A percentile compares a stretch with the other conserved stretches of the same genome.
These are phyloP conservation scores for Pleomassaria siparia DNA, from an alignment of 2,329 filamentous ascomycete species.

Conservation along the genomic window DNA sequence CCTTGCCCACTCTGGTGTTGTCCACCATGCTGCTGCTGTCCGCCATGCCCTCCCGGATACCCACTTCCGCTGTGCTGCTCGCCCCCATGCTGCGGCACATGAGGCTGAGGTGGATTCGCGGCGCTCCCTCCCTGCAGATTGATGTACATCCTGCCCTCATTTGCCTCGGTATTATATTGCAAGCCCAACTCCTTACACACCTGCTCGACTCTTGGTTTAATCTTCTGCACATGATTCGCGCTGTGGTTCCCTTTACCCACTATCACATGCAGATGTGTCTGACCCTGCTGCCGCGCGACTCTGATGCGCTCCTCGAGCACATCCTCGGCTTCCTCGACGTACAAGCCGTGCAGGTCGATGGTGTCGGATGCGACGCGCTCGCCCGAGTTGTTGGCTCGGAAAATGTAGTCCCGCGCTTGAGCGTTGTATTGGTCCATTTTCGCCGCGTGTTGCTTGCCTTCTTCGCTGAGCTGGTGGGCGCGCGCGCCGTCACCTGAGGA, in stretches of 20 bases:
- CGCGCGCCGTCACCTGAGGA: conserved; percentile 74
- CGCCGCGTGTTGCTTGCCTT: conserved; percentile 81
- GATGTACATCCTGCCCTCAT: conserved; percentile 85
- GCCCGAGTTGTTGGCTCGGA: conserved; percentile 86
- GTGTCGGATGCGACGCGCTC: conserved; percentile 76
- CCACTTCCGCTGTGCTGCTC: conserved; percentile 33
- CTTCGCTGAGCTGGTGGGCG: conserved; percentile 82
- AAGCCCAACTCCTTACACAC: conserved; percentile 82
- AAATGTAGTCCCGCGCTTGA: conserved; percentile 91
- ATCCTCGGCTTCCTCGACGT: conserved; percentile 90
- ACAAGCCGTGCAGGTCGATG: conserved; percentile 93
- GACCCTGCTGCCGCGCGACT: conserved; percentile 70
- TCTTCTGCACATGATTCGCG: conserved; percentile 78
- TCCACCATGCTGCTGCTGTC: conserved; percentile 34
- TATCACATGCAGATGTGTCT: conserved; percentile 88
- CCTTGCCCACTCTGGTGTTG: conserved; percentile 47
- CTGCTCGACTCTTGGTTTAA: conserved; percentile 92
- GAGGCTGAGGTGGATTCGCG: conserved; percentile 41
- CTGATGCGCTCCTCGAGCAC: conserved; percentile 85
- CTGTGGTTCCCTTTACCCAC: conserved; percentile 95
- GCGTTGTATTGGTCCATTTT: conserved; percentile 87
- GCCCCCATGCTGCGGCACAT: conserved; percentile 22
- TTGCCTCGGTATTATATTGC: conserved; percentile 82
- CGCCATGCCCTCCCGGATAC: conserved; percentile 36
- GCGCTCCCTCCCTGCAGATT: conserved; percentile 73